Evolutionary conservation across 2,329 filamentous ascomycete species (phyloP), one percentile per base, ranked within the genome.

Genomic region (Moelleriella libera): DNA sequence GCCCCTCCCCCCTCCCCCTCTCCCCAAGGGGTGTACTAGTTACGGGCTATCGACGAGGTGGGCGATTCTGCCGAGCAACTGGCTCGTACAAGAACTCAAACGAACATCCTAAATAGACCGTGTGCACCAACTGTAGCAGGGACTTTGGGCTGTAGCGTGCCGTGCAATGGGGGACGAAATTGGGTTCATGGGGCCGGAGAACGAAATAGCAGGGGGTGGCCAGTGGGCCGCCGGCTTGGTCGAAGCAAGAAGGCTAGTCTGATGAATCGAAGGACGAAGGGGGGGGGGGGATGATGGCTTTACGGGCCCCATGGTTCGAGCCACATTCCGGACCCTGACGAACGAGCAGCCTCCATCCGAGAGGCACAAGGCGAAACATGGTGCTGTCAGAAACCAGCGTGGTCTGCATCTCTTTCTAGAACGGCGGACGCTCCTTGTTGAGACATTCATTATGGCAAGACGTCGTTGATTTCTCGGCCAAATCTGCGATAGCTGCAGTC

Each of bases 1-100:
- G 43, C n/a, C 32, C 32, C 21, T 21, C 21, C 21, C 21, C 21
- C 21, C 21, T 21, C 21, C 21, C 21, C 21, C 21, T 21, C 21
- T 21, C 21, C 32, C 32, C 8, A 37, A 3, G 12, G 3, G 40
- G 49, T 55, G 57, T 60, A 58, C 54, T 47, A 45, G 58, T 54
- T 55, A 60, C 58, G 51, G 54, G 52, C 47, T 50, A 53, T n/a
- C 6, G 21, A 37, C 39, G 47, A 32, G 46, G n/a, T 42, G 46
- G 45, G 41, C 45, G 42, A 42, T 28, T 49, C 47, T 48, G 48
- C 47, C 44, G 49, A 49, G 45, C 44, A 42, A 30, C 39, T 48
- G 50, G 47, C 47, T 47, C 30, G 40, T 34, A 34, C 42, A 42
- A 45, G 42, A 44, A 42, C 39, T 39, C 32, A 43, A 29, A n/a